A percentile compares a stretch with the other conserved stretches of the same genome.
These are phyloP conservation scores for Talaromyces amestolkiae DNA, from an alignment of 2,329 filamentous ascomycete species.

Conservation along the genomic window DNA sequence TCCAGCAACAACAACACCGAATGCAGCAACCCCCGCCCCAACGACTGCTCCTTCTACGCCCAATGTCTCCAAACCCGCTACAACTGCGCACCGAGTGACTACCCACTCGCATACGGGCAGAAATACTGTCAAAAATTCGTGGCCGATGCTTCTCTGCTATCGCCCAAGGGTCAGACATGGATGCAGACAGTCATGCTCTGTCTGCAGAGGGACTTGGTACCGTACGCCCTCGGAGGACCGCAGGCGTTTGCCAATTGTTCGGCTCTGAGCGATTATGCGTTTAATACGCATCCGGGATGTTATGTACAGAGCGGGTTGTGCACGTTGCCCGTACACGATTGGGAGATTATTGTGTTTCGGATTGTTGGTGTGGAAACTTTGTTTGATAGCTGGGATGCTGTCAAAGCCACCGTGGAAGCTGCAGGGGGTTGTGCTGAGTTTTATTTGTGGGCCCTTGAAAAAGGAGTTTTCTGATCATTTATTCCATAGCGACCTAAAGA, in stretches of 20 bases:
- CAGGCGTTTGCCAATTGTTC: conserved; percentile 19
- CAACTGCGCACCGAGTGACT: conserved; percentile 27
- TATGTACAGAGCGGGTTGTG: conserved; percentile 27
- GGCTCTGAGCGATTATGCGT: conserved; percentile 23
- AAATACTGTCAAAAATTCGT: conserved; percentile 29
- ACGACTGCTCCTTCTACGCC: conserved; percentile 30
- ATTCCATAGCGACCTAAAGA: neutral
- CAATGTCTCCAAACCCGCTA: conserved; percentile 25
- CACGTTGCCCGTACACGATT: conserved; percentile 23
- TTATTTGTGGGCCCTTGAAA: conserved; percentile 16
- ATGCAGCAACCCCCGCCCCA: conserved; percentile 23
- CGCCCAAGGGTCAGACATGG: conserved; percentile 26
- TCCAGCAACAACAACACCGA: conserved; percentile 14
- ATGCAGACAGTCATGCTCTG: conserved; percentile 29
- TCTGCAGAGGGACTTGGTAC: conserved; percentile 27
- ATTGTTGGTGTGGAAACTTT: conserved; percentile 17
- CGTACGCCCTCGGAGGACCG: conserved; percentile 19
- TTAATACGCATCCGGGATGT: conserved; percentile 25
- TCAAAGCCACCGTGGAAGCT: conserved; percentile 15
- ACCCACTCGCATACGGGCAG: conserved; percentile 33
- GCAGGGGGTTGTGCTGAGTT: conserved; percentile 13
- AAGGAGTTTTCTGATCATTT: conserved; percentile 10
- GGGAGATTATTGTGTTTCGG: conserved; percentile 23
- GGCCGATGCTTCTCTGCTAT: conserved; percentile 20
- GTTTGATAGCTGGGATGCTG: conserved; percentile 12